Evolutionary conservation across 306 rosid genomes (phyloP).

Genomic region (Acmispon strigosus): DNA sequence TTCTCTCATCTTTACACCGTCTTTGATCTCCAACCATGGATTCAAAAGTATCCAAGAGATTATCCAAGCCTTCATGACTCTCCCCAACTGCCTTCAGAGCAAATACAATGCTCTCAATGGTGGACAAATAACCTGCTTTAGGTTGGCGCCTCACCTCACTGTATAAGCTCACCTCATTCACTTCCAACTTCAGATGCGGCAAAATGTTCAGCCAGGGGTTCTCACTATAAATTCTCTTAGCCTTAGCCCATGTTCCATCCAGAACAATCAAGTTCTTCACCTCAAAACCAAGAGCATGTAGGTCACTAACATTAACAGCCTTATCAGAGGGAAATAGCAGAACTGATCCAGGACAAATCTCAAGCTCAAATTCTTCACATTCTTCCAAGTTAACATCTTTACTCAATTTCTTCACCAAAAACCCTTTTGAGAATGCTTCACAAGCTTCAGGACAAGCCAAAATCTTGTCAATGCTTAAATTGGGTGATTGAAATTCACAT

Average conservation of each 20-base stretch:
- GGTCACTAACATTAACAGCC: slow-evolving; percentile 36
- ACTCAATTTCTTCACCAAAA: slow-evolving; percentile 45
- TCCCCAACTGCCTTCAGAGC: slow-evolving; percentile 59
- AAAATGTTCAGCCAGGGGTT: slow-evolving; percentile 75
- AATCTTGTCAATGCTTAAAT: slow-evolving; percentile 29
- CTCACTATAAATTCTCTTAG: slow-evolving; percentile 69
- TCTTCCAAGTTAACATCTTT: slow-evolving; percentile 37
- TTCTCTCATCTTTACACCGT: slow-evolving; percentile 68
- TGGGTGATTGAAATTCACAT: not conserved
- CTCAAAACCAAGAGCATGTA: slow-evolving; percentile 32
- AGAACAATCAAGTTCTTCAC: slow-evolving; percentile 68
- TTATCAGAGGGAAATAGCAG: slow-evolving; percentile 68
- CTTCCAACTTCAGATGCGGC: slow-evolving; percentile 76
- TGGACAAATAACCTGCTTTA: slow-evolving; percentile 68
- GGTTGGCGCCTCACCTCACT: slow-evolving; percentile 80
- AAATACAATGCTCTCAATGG: slow-evolving; percentile 79
- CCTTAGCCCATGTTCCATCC: slow-evolving; percentile 96
- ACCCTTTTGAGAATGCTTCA: slow-evolving; percentile 60
- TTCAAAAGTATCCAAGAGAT: slow-evolving; percentile 67
- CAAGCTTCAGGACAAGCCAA: slow-evolving; percentile 40
- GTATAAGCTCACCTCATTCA: slow-evolving; percentile 57
- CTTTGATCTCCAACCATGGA: slow-evolving; percentile 83
- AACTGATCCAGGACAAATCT: slow-evolving; percentile 57
- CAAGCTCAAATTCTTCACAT: slow-evolving; percentile 55
- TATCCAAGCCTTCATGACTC: slow-evolving; percentile 50